A percentile compares a stretch with the other conserved stretches of the same genome.
Evolutionary conservation across 2,329 filamentous ascomycete genomes (phyloP).

Genomic region (Ophiostoma perfectum): DNA sequence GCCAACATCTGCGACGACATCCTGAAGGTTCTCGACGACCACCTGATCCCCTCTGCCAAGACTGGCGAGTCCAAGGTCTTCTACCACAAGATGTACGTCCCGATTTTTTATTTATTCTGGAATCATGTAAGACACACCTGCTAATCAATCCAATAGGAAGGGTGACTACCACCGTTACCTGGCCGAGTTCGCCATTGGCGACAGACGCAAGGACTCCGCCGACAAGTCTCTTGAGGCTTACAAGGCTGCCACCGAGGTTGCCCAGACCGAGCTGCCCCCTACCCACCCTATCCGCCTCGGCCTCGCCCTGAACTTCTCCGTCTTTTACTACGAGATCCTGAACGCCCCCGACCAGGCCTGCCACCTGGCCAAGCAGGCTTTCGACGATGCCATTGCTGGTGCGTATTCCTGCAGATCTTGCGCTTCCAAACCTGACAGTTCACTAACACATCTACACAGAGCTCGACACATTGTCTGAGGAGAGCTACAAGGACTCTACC

Average conservation of each 20-base stretch:
- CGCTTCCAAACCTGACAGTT: not conserved
- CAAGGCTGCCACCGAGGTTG: conserved; percentile 87
- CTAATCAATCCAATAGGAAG: conserved; percentile 60
- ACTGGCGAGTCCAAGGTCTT: conserved; percentile 98
- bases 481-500: conserved; percentile 98
- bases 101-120: not conserved
- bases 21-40: conserved; percentile 86
- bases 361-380: conserved; percentile 94
- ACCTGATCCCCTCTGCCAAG: conserved; percentile 89
- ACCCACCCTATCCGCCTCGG: conserved; percentile 92
- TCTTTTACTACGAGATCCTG: conserved; percentile 69
- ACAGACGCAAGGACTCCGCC: conserved; percentile 91
- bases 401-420: not conserved
- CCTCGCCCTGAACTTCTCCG: conserved; percentile 67
- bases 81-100: conserved; percentile 93
- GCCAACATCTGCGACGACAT: conserved; percentile 98
- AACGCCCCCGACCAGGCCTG: conserved; percentile 98
- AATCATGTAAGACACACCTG: not conserved
- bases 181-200: conserved; percentile 89
- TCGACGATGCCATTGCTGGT: conserved; percentile 86
- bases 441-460: conserved; percentile 41
- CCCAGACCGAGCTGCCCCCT: conserved; percentile 79
- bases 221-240: conserved; percentile 94
- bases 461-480: conserved; percentile 94
- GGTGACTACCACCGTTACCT: conserved; percentile 99